Percentiles rank a stretch among this genome's conserved stretches.
Evolutionary conservation across 2,329 filamentous ascomycete genomes (phyloP).

Genomic region (Aspergillus versicolor): DNA sequence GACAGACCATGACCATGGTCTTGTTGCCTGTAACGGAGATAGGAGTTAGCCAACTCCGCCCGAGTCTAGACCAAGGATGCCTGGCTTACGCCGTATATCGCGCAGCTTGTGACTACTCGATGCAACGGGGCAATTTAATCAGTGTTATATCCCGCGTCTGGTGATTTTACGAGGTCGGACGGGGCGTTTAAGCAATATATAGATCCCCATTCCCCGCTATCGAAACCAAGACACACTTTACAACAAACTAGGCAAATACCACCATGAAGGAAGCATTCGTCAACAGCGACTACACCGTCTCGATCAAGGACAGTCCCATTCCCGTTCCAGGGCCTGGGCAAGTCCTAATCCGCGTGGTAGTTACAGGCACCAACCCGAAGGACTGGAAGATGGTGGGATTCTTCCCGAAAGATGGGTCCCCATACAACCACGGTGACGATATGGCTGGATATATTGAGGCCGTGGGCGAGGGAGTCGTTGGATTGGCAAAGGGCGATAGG

Average conservation of each 20-base stretch:
- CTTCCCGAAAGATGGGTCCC: not conserved
- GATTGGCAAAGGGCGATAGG: conserved; percentile 56
- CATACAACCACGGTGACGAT: conserved; percentile 51
- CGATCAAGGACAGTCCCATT: conserved; percentile 23
- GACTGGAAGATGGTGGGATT: conserved; percentile 40
- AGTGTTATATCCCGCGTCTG: too few relatives aligned
- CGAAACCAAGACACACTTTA: not conserved
- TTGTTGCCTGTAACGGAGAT: too few relatives aligned
- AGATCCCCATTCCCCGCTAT: too few relatives aligned
- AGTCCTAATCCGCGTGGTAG: conserved; percentile 37
- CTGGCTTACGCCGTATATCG: too few relatives aligned
- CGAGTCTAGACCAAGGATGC: too few relatives aligned
- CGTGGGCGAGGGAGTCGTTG: conserved; percentile 52
- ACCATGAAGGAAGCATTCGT: conserved; percentile 6
- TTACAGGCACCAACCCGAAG: conserved; percentile 45
- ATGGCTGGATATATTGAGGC: conserved; percentile 52
- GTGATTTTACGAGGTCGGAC: too few relatives aligned
- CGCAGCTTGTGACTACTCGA: too few relatives aligned
- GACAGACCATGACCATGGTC: too few relatives aligned
- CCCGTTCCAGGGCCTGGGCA: conserved; percentile 36
- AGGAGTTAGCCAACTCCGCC: too few relatives aligned
- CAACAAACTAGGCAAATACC: too few relatives aligned
- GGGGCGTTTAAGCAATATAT: too few relatives aligned
- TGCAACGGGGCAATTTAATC: too few relatives aligned
- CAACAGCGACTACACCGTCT: not conserved